These are phyloP conservation scores for Astragalus membranaceus DNA, from an alignment of 306 rosid genomes.

Conservation along the genomic window DNA sequence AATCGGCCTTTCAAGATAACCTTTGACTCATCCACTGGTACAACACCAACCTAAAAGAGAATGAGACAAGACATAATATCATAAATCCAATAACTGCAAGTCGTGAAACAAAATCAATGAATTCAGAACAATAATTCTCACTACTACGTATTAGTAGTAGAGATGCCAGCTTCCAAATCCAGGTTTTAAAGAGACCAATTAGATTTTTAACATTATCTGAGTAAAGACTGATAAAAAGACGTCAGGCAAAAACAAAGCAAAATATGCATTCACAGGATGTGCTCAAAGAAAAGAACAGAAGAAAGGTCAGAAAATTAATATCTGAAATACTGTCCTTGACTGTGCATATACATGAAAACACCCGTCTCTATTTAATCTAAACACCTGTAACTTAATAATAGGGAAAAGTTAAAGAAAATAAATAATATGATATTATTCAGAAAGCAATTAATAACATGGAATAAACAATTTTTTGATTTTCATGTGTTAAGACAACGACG, in stretches of 20 bases:
- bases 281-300: conserved; percentile 5
- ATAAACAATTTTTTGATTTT: not conserved
- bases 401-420: not conserved
- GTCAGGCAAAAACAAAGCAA: conserved; percentile 10
- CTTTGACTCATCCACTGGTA: conserved; percentile 92
- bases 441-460: not conserved
- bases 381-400: not conserved
- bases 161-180: not conserved
- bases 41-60: conserved; percentile 74
- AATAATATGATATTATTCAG: not conserved
- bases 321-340: not conserved
- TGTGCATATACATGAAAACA: not conserved
- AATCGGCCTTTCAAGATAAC: conserved; percentile 92
- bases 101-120: conserved; percentile 11
- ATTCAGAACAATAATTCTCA: not conserved
- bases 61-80: conserved; percentile 14
- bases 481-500: not conserved
- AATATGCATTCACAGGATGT: conserved; percentile 1
- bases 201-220: not conserved
- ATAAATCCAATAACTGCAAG: conserved; percentile 1
- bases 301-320: conserved; percentile 2
- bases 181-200: not conserved
- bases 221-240: not conserved
- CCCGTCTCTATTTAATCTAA: not conserved
- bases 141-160: not conserved